Percentiles rank a stretch among this genome's conserved stretches.
These are phyloP conservation scores for Nicotiana tabacum DNA, from an alignment of 257 asterid genomes.

Conservation along the genomic window DNA sequence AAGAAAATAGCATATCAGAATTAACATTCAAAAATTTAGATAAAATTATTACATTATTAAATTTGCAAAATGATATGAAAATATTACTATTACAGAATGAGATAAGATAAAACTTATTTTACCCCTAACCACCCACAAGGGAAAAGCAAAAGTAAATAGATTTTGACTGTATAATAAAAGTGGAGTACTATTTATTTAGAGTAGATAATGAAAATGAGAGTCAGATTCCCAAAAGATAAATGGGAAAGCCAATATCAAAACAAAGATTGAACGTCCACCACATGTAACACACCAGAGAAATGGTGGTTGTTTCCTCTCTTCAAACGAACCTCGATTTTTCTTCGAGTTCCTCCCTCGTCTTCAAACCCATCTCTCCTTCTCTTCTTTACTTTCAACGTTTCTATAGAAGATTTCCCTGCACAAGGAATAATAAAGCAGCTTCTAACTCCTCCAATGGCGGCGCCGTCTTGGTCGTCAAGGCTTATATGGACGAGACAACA, in stretches of 20 bases:
- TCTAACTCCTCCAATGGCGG: constrained; percentile 32
- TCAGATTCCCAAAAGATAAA: not conserved
- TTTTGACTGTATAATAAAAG: too few species aligned
- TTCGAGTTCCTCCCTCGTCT: constrained; percentile 29
- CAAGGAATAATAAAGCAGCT: constrained; percentile 16
- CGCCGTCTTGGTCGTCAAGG: constrained; percentile 30
- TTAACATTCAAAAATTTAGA: too few species aligned
- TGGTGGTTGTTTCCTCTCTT: constrained; percentile 71
- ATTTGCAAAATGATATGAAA: too few species aligned
- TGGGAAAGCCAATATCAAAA: constrained; percentile 37
- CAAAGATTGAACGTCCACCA: constrained; percentile 24
- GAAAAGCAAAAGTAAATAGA: too few species aligned
- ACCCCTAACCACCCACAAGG: too few species aligned
- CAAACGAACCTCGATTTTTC: constrained; percentile 42
- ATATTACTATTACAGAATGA: too few species aligned
- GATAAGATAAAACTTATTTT: too few species aligned
- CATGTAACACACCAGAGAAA: constrained; percentile 15
- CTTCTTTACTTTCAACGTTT: constrained; percentile 43
- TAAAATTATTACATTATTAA: too few species aligned
- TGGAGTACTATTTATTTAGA: too few species aligned
- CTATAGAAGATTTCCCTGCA: constrained; percentile 28
- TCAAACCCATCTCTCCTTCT: constrained; percentile 42
- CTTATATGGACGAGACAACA: constrained; percentile 85
- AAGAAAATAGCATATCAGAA: too few species aligned
- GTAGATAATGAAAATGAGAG: not conserved